Evolutionary conservation across 768 basidiomycete genomes (phyloP), one percentile per base, ranked within the genome.

Genomic region (Leucosporidium scottii): DNA sequence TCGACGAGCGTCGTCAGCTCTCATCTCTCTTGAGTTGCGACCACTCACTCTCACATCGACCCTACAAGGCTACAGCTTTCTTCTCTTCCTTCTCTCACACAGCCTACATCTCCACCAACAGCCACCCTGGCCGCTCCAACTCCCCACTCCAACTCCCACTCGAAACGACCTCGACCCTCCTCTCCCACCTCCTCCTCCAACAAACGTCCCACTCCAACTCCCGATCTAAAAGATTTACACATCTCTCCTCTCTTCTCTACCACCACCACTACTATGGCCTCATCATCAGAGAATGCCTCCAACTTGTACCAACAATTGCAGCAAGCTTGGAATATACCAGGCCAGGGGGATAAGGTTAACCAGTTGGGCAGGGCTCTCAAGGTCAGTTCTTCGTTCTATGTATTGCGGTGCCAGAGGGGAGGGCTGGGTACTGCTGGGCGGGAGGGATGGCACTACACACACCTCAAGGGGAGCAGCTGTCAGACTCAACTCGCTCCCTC

Each of bases 131-230:
- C 39, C 7, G 8, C 39, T 13, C 15, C 39, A 44, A 44, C 39
- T 44, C 39, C 39, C 39, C 39, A 8, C 39, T 9, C 39, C 6
- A 36, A 36, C 5, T 36, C 34, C 34, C 5, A 36, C 39, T 44
- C 59, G 1, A 71, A 71, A 54, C 66, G 70, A 8, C 66, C 66
- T 1, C 66, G 70, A 49, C 66, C 70, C 20, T 67, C 66, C 9
- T 71, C 70, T 9, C 70, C 70, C 8, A 25, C n/a, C 21, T 10
- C 56, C 25, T n/a, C n/a, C 7, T 25, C 34, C 44, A 44, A 36
- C 17, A 60, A 50, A 25, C 56, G 57, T n/a, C 17, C 61, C 10
- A 63, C 62, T 7, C 63, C 67, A 7, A 54, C 34, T 18, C 28
- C 25, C 20, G 55, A 69, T 8, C 61, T 69, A 28, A 34, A 25